These are phyloP conservation scores for Mycena sp. DNA, from an alignment of 1,284 basidiomycete species.

Conservation along the genomic window DNA sequence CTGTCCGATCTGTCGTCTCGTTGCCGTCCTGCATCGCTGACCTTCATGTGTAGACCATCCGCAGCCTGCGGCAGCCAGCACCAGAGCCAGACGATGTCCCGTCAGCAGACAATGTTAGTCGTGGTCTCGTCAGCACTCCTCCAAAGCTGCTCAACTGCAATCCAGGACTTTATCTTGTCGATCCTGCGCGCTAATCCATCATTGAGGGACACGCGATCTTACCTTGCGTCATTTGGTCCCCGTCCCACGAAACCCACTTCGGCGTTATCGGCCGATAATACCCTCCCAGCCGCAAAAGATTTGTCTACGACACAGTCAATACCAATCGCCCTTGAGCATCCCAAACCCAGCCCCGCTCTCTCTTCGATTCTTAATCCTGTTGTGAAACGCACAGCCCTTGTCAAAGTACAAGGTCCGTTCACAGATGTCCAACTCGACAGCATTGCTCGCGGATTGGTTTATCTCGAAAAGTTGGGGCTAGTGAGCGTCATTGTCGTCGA, in stretches of 20 bases:
- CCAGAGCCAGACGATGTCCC: slow-evolving; percentile 57
- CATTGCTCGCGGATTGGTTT: slow-evolving; percentile 92
- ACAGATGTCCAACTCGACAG: slow-evolving; percentile 95
- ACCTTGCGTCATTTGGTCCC: slow-evolving; percentile 87
- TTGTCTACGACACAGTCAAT: slow-evolving; percentile 31
- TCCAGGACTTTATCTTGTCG: slow-evolving; percentile 95
- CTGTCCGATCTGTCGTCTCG: slow-evolving; percentile 48
- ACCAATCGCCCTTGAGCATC: slow-evolving; percentile 39
- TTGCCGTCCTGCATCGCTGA: not conserved
- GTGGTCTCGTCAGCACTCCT: slow-evolving; percentile 3
- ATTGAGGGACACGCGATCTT: slow-evolving; percentile 88
- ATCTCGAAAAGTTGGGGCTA: slow-evolving; percentile 95
- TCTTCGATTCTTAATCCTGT: slow-evolving; percentile 89
- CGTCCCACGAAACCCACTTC: slow-evolving; percentile 49
- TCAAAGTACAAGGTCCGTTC: slow-evolving; percentile 98
- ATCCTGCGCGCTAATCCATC: slow-evolving; percentile 96
- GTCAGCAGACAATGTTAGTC: slow-evolving; percentile 62
- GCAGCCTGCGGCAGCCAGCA: slow-evolving; percentile 51
- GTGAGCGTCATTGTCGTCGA: slow-evolving; percentile 96
- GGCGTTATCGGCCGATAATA: slow-evolving; percentile 36
- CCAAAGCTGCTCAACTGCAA: slow-evolving; percentile 2
- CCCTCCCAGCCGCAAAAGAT: slow-evolving; percentile 39
- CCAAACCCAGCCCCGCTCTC: slow-evolving; percentile 68
- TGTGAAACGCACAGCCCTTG: slow-evolving; percentile 86
- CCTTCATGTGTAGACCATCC: slow-evolving; percentile 56